Evolutionary conservation across 164 flowering plant species (phyloP).

Genomic region (Tetrastigma voinierianum): DNA sequence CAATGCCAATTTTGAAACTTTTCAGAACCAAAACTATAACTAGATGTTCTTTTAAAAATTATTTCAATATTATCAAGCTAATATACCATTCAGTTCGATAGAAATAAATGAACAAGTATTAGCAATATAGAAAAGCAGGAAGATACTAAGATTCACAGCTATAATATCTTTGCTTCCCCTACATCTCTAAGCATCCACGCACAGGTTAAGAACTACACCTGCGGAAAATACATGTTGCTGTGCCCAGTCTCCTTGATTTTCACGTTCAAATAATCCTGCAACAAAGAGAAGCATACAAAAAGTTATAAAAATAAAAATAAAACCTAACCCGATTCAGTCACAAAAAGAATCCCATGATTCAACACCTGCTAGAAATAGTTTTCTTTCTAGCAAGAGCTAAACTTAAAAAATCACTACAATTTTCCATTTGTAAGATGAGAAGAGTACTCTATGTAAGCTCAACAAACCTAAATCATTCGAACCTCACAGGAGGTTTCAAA

Average conservation of each 20-base stretch:
- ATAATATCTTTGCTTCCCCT: no score
- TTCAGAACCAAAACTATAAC: neutral
- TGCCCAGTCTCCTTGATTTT: slow-evolving; percentile 98
- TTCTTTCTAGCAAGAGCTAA: no score
- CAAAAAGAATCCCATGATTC: no score
- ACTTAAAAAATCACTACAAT: no score
- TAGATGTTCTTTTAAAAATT: neutral
- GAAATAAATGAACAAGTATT: neutral
- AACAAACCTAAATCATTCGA: neutral
- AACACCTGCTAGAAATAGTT: no score
- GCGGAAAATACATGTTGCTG: slow-evolving; percentile 96
- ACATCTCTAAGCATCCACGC: no score
- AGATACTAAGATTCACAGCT: no score
- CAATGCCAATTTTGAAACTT: neutral
- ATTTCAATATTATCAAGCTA: neutral
- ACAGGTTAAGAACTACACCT: slow-evolving; percentile 41
- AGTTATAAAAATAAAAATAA: no score
- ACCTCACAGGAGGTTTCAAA: no score
- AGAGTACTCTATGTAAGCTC: no score
- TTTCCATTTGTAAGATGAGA: no score
- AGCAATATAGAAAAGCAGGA: neutral
- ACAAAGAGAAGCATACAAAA: neutral
- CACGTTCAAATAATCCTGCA: slow-evolving; percentile 90
- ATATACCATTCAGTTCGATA: neutral
- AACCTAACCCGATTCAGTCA: no score